phyloP scores from a whole-genome alignment of 2,329 filamentous ascomycete species.

The Biscogniauxia mediterranea region DNA sequence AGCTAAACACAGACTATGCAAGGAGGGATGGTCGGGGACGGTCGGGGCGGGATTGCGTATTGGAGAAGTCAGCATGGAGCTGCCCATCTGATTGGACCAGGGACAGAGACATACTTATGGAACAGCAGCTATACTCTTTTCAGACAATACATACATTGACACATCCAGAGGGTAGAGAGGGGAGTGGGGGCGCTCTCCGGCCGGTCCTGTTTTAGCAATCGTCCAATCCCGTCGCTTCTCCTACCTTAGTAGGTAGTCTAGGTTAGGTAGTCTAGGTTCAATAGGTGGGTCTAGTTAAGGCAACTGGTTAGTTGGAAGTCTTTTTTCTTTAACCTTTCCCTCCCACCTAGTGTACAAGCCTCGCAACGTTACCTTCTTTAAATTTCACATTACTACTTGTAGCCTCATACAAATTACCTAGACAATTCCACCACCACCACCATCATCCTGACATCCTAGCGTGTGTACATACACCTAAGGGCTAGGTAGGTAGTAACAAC shows the following conservation, averaged over 20 bases:
- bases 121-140: not conserved
- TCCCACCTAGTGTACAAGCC: slow-evolving; percentile 7
- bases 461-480: too few species aligned
- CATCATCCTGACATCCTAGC: too few species aligned
- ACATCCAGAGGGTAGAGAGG: not conserved
- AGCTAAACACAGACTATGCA: not conserved
- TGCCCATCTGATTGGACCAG: not conserved
- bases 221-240: too few species aligned
- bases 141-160: slow-evolving; percentile 1
- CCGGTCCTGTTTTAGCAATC: too few species aligned
- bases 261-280: too few species aligned
- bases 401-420: slow-evolving; percentile 20
- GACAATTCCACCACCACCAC: slow-evolving; percentile 2
- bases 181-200: too few species aligned
- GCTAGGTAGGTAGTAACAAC: too few species aligned
- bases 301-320: too few species aligned
- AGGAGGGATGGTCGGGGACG: not conserved
- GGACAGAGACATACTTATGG: too few species aligned
- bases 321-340: not conserved
- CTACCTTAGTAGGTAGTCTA: too few species aligned
- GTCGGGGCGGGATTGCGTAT: not conserved
- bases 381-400: slow-evolving; percentile 11
- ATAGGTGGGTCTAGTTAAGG: too few species aligned
- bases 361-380: slow-evolving; percentile 31
- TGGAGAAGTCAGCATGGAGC: not conserved